Conservation (phyloP, 2,329 filamentous ascomycete species). For the Pseudogymnoascus sp. region DNA sequence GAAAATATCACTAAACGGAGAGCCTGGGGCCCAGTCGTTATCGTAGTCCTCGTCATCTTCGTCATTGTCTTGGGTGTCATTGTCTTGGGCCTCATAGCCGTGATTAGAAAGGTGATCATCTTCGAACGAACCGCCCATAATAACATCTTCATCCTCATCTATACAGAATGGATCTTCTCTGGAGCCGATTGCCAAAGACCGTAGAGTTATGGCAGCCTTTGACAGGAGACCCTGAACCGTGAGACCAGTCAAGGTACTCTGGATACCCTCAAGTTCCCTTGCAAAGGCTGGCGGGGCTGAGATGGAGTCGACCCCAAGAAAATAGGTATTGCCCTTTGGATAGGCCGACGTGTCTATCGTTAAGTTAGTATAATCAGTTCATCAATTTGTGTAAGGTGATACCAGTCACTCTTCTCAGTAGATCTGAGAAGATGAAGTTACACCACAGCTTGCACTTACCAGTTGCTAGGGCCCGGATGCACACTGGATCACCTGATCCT, state of each 20-base stretch:
- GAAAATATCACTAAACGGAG: not conserved
- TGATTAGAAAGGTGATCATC: not conserved
- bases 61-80: not conserved
- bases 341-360: slow-evolving; percentile 40
- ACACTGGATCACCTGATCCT: slow-evolving; percentile 18
- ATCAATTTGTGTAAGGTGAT: not conserved
- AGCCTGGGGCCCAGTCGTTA: slow-evolving; percentile 14
- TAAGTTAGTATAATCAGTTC: not conserved
- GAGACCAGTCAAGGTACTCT: slow-evolving; percentile 18
- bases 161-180: not conserved
- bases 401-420: not conserved
- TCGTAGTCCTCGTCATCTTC: slow-evolving; percentile 21
- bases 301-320: slow-evolving; percentile 45
- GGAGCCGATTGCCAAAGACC: not conserved
- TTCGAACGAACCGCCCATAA: not conserved
- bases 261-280: slow-evolving; percentile 25
- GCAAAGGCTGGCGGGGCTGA: slow-evolving; percentile 36
- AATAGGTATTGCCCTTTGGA: slow-evolving; percentile 48
- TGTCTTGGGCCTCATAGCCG: not conserved
- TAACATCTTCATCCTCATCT: slow-evolving; percentile 1
- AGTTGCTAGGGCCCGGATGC: slow-evolving; percentile 22
- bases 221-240: slow-evolving; percentile 13
- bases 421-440: not conserved
- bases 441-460: slow-evolving; percentile 21
- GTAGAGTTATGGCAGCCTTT: not conserved